These are phyloP conservation scores for Thalassia testudinum DNA, from an alignment of 116 monocot genomes.

Conservation along the genomic window DNA sequence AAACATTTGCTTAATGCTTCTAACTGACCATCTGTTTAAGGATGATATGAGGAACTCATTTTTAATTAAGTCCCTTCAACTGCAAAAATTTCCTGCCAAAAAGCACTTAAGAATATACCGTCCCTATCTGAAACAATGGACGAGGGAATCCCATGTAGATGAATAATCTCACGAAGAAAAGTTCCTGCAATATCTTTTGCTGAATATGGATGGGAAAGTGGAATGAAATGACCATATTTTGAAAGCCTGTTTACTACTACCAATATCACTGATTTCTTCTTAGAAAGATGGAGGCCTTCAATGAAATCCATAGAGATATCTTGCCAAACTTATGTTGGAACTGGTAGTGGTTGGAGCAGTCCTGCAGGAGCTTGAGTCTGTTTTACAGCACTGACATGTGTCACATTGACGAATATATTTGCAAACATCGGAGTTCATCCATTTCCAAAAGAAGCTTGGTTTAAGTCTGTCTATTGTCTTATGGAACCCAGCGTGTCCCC, in stretches of 20 bases:
- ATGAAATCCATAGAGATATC: background rate
- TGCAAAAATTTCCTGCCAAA: background rate
- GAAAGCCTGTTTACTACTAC: conserved; percentile 1
- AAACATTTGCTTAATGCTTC: background rate
- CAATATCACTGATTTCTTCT: background rate
- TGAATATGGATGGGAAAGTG: conserved; percentile 3
- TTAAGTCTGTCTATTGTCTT: background rate
- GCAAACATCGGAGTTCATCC: background rate
- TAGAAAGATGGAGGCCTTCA: background rate
- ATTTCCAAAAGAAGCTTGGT: background rate
- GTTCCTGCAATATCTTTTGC: background rate
- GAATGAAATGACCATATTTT: too few relatives aligned
- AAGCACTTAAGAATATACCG: background rate
- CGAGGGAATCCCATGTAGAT: background rate
- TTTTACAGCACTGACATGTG: conserved; percentile 3
- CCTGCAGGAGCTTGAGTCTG: background rate
- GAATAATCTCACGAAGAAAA: background rate
- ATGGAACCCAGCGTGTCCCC: background rate
- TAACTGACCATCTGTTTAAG: background rate
- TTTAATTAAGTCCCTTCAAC: background rate
- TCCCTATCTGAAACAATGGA: too few relatives aligned
- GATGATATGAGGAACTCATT: conserved; percentile 1
- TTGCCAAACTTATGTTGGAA: background rate
- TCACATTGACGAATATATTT: background rate
- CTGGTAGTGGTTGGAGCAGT: conserved; percentile 1